Percentiles rank a stretch among this genome's conserved stretches.
phyloP scores from a whole-genome alignment of 2,329 filamentous ascomycete genomes.

The Fonsecaea multimorphosa region DNA sequence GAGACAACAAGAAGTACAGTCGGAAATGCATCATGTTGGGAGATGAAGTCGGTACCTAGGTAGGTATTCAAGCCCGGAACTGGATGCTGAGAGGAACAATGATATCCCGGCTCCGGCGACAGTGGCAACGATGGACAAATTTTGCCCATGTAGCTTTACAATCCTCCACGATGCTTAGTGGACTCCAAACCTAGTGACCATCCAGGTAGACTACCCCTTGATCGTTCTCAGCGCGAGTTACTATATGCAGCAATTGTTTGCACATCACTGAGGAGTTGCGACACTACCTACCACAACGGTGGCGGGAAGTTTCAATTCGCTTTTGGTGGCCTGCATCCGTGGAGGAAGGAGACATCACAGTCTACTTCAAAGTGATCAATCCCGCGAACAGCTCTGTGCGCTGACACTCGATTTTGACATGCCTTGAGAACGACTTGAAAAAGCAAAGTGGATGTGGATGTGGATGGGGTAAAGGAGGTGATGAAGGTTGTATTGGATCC shows the following conservation, averaged over 20 bases:
- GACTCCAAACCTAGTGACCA: conserved; percentile 46
- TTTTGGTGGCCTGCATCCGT: conserved; percentile 33
- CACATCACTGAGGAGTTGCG: conserved; percentile 43
- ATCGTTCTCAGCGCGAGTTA: conserved; percentile 46
- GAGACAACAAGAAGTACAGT: conserved; percentile 32
- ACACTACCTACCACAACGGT: conserved; percentile 42
- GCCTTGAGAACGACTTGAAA: no score
- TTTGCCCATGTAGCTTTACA: no score
- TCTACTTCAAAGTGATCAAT: conserved; percentile 35
- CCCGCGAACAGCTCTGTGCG: conserved; percentile 32
- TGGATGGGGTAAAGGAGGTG: no score
- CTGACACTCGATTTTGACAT: conserved; percentile 20
- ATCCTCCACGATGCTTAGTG: conserved; percentile 12
- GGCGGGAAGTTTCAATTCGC: conserved; percentile 35
- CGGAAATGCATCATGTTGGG: no score
- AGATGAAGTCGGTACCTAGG: no score
- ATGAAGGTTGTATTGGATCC: no score
- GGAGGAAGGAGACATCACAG: conserved; percentile 19
- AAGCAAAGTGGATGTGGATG: no score
- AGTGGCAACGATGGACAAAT: no score
- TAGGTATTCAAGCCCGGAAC: no score
- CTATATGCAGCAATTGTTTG: conserved; percentile 48
- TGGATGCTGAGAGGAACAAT: no score
- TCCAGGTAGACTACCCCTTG: conserved; percentile 42
- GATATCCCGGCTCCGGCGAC: no score